A percentile compares a stretch with the other conserved stretches of the same genome.
These are phyloP conservation scores for Phlebopus sp. DNA, from an alignment of 1,284 basidiomycete genomes.

Conservation along the genomic window DNA sequence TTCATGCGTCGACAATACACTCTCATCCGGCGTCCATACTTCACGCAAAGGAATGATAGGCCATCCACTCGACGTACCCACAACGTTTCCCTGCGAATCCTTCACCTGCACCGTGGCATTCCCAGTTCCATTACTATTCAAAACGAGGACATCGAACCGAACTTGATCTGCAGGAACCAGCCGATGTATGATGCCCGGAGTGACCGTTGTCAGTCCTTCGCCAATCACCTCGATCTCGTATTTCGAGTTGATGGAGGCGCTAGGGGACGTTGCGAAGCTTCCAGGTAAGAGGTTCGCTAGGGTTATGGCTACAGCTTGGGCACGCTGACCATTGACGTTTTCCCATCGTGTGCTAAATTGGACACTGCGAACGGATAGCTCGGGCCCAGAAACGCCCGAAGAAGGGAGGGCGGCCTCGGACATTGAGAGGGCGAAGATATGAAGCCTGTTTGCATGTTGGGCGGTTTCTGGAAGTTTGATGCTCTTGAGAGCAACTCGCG, in stretches of 20 bases:
- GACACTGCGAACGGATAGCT: conserved; percentile 37
- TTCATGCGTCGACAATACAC: conserved; percentile 43
- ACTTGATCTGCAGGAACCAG: conserved; percentile 45
- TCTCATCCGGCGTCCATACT: conserved; percentile 39
- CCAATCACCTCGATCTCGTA: conserved; percentile 38
- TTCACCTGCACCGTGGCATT: conserved; percentile 36
- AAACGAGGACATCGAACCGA: conserved; percentile 41
- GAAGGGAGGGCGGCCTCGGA: conserved; percentile 32
- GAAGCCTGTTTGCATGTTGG: conserved; percentile 34
- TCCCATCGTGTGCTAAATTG: conserved; percentile 46
- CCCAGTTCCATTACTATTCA: conserved; percentile 28
- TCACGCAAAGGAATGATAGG: conserved; percentile 36
- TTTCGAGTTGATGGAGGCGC: conserved; percentile 32
- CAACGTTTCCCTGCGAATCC: conserved; percentile 30
- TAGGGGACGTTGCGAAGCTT: conserved; percentile 19
- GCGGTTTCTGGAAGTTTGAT: conserved; percentile 39
- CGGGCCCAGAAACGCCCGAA: conserved; percentile 17
- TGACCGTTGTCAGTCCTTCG: conserved; percentile 36
- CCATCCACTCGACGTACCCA: conserved; percentile 38
- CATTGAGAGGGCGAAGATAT: conserved; percentile 45
- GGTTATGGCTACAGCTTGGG: conserved; percentile 45
- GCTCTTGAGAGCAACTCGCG: conserved; percentile 36
- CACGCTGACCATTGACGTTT: conserved; percentile 30
- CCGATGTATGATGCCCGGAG: conserved; percentile 37
- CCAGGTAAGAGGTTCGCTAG: conserved; percentile 45